Evolutionary conservation across 768 basidiomycete species (phyloP).

Genomic region (Amanita subjunquillea): DNA sequence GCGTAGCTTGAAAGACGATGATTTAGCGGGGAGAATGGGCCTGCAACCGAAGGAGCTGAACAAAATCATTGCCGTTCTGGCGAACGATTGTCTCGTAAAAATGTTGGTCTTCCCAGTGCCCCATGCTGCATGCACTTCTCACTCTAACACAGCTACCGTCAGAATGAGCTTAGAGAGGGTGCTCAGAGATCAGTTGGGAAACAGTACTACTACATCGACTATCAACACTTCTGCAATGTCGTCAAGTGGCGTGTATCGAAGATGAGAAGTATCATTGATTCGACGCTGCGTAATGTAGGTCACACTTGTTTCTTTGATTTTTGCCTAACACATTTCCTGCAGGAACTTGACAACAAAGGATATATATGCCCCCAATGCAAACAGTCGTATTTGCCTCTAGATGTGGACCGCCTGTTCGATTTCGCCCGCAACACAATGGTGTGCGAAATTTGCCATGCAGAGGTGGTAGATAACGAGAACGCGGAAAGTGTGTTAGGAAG

Average conservation of each 20-base stretch:
- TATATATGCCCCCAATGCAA: constrained; percentile 90
- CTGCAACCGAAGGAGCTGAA: constrained; percentile 84
- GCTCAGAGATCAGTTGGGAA: constrained; percentile 80
- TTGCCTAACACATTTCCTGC: constrained; percentile 1
- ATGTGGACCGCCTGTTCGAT: constrained; percentile 79
- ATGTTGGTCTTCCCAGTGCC: constrained; percentile 37
- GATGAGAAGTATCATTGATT: constrained; percentile 86
- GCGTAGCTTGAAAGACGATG: constrained; percentile 84
- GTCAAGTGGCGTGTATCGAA: constrained; percentile 95
- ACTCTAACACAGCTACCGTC: constrained; percentile 52
- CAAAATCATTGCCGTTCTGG: constrained; percentile 77
- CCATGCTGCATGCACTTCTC: background rate
- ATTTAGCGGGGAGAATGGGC: constrained; percentile 84
- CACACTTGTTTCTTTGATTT: background rate
- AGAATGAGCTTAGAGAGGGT: constrained; percentile 87
- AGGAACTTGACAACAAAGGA: constrained; percentile 98
- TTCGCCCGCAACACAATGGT: constrained; percentile 51
- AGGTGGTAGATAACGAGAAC: constrained; percentile 88
- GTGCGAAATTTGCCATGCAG: constrained; percentile 83
- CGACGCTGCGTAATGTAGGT: constrained; percentile 77
- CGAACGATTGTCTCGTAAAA: constrained; percentile 69
- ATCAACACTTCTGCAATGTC: constrained; percentile 91
- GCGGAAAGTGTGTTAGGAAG: constrained; percentile 75
- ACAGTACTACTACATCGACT: constrained; percentile 96
- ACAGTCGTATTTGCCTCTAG: constrained; percentile 75